Evolutionary conservation across 2,329 filamentous ascomycete genomes (phyloP).

Genomic region (Ophiostoma tasmaniense): DNA sequence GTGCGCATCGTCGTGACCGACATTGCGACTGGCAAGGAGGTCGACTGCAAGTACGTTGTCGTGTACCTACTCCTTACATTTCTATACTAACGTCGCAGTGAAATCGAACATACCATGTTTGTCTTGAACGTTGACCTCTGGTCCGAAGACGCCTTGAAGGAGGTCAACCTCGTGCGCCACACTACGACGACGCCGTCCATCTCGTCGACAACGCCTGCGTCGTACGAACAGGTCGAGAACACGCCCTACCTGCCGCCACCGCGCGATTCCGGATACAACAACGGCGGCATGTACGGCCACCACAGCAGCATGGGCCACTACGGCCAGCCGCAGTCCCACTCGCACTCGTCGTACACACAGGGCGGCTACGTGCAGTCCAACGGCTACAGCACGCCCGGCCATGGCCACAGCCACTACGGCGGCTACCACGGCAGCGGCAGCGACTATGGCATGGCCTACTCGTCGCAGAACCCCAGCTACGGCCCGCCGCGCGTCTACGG

Average conservation of each 20-base stretch:
- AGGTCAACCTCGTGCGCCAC: slow-evolving; percentile 58
- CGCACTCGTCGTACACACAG: slow-evolving; percentile 21
- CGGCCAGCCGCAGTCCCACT: slow-evolving; percentile 16
- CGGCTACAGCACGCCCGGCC: slow-evolving; percentile 27
- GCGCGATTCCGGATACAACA: slow-evolving; percentile 27
- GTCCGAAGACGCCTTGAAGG: slow-evolving; percentile 55
- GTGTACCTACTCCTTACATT: slow-evolving; percentile 7
- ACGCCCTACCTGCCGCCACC: slow-evolving; percentile 30
- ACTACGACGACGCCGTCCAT: slow-evolving; percentile 66
- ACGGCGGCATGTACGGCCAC: slow-evolving; percentile 23
- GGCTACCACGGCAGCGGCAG: slow-evolving; percentile 22
- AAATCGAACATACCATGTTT: slow-evolving; percentile 45
- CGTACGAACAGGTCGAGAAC: slow-evolving; percentile 53
- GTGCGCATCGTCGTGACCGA: slow-evolving; percentile 76
- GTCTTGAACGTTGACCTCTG: slow-evolving; percentile 61
- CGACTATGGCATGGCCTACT: slow-evolving; percentile 20
- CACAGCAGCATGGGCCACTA: slow-evolving; percentile 23
- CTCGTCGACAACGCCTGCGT: slow-evolving; percentile 68
- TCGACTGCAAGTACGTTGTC: slow-evolving; percentile 65
- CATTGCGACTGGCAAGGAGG: slow-evolving; percentile 63
- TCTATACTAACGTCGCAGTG: slow-evolving; percentile 35
- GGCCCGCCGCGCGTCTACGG: slow-evolving; percentile 26
- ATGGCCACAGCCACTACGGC: slow-evolving; percentile 27
- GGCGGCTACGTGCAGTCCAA: slow-evolving; percentile 22
- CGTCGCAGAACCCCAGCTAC: slow-evolving; percentile 22